phyloP scores from a whole-genome alignment of 257 asterid species.

The Solanum neorickii region DNA sequence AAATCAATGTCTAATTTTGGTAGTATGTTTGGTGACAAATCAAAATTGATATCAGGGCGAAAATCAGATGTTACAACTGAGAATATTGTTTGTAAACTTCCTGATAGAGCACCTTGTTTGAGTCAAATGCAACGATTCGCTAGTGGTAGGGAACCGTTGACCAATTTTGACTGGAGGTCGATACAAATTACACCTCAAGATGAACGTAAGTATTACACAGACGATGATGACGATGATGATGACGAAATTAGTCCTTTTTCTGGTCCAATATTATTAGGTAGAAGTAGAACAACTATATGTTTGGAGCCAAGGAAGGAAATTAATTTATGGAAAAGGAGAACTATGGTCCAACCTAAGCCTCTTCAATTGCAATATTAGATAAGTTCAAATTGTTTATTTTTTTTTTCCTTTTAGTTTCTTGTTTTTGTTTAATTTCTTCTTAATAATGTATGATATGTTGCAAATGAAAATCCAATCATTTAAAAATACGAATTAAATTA shows the following conservation, averaged over 20 bases:
- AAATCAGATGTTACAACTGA: slow-evolving; percentile 18
- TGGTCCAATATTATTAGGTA: slow-evolving; percentile 28
- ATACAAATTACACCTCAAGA: slow-evolving; percentile 27
- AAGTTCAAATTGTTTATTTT: not conserved
- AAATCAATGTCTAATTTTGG: not conserved
- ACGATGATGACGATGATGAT: slow-evolving; percentile 21
- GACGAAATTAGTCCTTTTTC: slow-evolving; percentile 27
- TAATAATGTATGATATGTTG: not conserved
- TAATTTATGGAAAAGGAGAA: slow-evolving; percentile 83
- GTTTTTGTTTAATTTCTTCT: not conserved
- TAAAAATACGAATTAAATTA: not conserved
- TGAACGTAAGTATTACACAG: slow-evolving; percentile 14
- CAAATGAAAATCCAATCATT: not conserved
- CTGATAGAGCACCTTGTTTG: slow-evolving; percentile 19
- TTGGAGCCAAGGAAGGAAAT: slow-evolving; percentile 80
- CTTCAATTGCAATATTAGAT: slow-evolving; percentile 19
- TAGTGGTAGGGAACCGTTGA: slow-evolving; percentile 52
- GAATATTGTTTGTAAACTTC: not conserved
- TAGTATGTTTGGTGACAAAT: not conserved
- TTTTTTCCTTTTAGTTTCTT: not conserved
- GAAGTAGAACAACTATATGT: not conserved
- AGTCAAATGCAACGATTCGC: slow-evolving; percentile 56
- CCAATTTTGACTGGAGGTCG: slow-evolving; percentile 49
- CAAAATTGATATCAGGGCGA: not conserved
- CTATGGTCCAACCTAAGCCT: slow-evolving; percentile 60